Evolutionary conservation across 768 basidiomycete species (phyloP).

Genomic region (Mycena galopus): DNA sequence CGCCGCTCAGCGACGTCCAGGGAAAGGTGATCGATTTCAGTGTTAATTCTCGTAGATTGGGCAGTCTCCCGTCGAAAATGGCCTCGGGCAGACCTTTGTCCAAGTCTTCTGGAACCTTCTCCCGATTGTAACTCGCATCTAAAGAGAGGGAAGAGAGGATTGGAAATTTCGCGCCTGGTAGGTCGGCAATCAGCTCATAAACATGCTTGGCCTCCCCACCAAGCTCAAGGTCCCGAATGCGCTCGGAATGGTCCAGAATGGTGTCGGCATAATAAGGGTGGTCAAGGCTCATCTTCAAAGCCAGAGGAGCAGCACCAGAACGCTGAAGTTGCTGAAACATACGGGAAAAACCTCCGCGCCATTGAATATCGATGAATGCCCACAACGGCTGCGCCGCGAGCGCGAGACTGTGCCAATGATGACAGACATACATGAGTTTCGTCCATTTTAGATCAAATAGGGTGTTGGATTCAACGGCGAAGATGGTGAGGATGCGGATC

Average conservation of each 20-base stretch:
- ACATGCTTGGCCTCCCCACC: background rate
- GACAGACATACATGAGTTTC: conserved; percentile 7
- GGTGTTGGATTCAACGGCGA: conserved; percentile 5
- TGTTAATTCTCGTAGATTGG: background rate
- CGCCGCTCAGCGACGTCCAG: conserved; percentile 1
- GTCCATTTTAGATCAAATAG: background rate
- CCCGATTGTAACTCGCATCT: background rate
- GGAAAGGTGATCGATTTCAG: conserved; percentile 1
- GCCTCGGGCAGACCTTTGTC: background rate
- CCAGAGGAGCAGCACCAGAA: background rate
- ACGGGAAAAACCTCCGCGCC: background rate
- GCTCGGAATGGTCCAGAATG: background rate
- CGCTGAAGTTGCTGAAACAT: background rate
- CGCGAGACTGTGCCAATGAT: background rate
- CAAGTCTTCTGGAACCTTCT: background rate
- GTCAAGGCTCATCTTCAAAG: background rate
- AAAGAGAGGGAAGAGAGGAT: conserved; percentile 8
- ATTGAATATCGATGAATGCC: background rate
- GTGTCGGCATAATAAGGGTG: background rate
- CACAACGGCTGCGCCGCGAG: background rate
- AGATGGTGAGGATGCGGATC: conserved; percentile 1
- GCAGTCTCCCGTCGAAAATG: background rate
- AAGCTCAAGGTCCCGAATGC: background rate
- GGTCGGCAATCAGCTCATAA: background rate
- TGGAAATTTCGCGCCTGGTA: background rate